Evolutionary conservation across 2,329 filamentous ascomycete genomes (phyloP).

Genomic region (Ophiocordyceps camponoti-rufipedis): DNA sequence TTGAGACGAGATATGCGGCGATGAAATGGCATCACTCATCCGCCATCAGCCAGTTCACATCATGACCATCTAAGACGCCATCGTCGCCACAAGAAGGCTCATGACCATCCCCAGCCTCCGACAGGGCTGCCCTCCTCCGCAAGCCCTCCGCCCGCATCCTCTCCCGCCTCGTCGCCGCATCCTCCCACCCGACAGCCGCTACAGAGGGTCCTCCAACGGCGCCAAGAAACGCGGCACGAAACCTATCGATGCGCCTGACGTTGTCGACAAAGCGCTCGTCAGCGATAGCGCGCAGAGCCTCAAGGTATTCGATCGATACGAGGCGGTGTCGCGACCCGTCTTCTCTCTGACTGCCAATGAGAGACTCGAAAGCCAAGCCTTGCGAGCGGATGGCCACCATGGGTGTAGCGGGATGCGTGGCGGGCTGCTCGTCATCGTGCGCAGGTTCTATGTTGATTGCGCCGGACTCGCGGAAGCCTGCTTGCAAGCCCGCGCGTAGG

Average conservation of each 20-base stretch:
- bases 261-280: constrained; percentile 63
- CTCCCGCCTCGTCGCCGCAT: constrained; percentile 28
- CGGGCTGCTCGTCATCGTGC: constrained; percentile 12
- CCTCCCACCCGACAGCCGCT: constrained; percentile 33
- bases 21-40: background rate
- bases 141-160: constrained; percentile 42
- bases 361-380: constrained; percentile 63
- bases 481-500: constrained; percentile 56
- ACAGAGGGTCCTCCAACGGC: constrained; percentile 10
- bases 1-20: background rate
- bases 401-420: constrained; percentile 29
- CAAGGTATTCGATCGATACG: constrained; percentile 50
- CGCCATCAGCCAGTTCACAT: background rate
- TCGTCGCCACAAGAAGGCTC: background rate
- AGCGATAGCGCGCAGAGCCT: constrained; percentile 46
- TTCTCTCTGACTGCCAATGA: constrained; percentile 41
- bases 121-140: constrained; percentile 25
- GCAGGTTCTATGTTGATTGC: constrained; percentile 43
- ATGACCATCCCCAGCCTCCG: constrained; percentile 6
- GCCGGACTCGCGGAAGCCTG: constrained; percentile 82
- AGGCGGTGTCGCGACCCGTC: constrained; percentile 23
- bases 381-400: constrained; percentile 77
- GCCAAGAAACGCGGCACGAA: constrained; percentile 31
- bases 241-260: constrained; percentile 45
- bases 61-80: background rate